Base-by-base conservation (phyloP, 495 filamentous ascomycete genomes). In the Daldinia caldariorum region DNA sequence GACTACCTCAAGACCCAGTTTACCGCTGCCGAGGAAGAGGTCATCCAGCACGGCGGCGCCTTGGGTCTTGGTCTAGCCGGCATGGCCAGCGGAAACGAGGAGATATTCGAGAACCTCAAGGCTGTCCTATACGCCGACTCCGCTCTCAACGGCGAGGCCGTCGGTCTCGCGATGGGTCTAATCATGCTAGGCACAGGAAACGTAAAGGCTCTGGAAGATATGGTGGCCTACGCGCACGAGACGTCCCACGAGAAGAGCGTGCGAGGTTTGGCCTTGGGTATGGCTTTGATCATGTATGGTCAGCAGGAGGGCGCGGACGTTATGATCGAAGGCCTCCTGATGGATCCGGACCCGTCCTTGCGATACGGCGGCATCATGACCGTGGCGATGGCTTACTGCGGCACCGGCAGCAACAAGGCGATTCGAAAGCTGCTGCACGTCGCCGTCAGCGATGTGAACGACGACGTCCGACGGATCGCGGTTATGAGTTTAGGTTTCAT, bases 171-270 rank as follows among this genome's bases (percentile, higher is more conserved):
- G 2, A 97, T 98, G 91, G 96, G 96, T 72, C 84, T 99, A 35
- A 93, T 99, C 76, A 98, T 97, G 94, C 78, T 98, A 47, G 96
- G 96, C 16, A 97, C 94, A 29, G 96, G 96, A 37, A 94, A 96
- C 76, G 88, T 94, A 76, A 91, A 90, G 78, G 92, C 92, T 5
- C 78, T 99, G 2, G 91, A 96, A 78, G 92, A 95, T 61, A 96
- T 99, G 93, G 93, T 97, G 54, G 91, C 92, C 63, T 99, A 99
- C 74, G 93, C 96, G 4, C 96, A 97, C 75, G 96, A 99, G 38
- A 99, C 96, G 0, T 92, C 94, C 58, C 96, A 99, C 79, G 96
- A 98, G 81, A 99, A 99, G 87, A 98, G 97, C 59, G 93, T 98
- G 20, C 93, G 96, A 53, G 96, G 96, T 71, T 85, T 97, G 58